Evolutionary conservation across 495 filamentous ascomycete genomes (phyloP).

Genomic region (Talaromyces wortmannii): DNA sequence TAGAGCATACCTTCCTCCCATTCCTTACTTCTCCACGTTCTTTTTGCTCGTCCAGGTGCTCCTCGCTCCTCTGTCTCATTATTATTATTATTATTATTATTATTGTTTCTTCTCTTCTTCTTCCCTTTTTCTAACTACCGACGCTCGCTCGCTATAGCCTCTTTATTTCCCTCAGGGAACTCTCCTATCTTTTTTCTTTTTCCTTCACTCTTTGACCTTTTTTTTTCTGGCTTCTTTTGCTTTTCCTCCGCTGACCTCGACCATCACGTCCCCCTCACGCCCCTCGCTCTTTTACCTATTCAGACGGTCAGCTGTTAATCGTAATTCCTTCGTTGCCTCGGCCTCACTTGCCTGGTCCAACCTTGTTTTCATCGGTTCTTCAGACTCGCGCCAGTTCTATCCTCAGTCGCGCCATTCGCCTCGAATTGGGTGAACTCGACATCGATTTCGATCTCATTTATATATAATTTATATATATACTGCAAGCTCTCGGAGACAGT

Average conservation of each 20-base stretch:
- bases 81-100: not conserved
- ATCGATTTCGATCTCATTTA: too few species aligned
- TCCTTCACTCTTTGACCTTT: conserved; percentile 26
- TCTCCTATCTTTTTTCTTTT: conserved; percentile 10
- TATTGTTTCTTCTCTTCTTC: not conserved
- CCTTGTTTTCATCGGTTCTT: too few species aligned
- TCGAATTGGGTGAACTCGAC: too few species aligned
- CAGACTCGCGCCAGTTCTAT: too few species aligned
- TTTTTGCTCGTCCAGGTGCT: conserved; percentile 7
- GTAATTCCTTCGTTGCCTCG: not conserved
- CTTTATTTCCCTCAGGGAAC: conserved; percentile 5
- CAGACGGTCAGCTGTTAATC: not conserved
- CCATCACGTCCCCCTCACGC: conserved; percentile 22
- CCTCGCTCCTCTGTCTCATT: conserved; percentile 1
- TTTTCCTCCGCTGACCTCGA: conserved; percentile 25
- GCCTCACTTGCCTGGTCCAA: too few species aligned
- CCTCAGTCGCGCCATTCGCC: too few species aligned
- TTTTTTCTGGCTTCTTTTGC: conserved; percentile 24
- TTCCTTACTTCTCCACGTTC: conserved; percentile 14
- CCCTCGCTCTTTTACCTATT: conserved; percentile 14
- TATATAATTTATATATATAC: too few species aligned
- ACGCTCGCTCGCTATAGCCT: conserved; percentile 2
- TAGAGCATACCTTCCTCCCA: conserved; percentile 10
- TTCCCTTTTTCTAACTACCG: conserved; percentile 16
- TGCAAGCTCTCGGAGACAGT: too few species aligned